Base-by-base conservation (phyloP, 768 basidiomycete genomes). In the Amanita thiersii region DNA sequence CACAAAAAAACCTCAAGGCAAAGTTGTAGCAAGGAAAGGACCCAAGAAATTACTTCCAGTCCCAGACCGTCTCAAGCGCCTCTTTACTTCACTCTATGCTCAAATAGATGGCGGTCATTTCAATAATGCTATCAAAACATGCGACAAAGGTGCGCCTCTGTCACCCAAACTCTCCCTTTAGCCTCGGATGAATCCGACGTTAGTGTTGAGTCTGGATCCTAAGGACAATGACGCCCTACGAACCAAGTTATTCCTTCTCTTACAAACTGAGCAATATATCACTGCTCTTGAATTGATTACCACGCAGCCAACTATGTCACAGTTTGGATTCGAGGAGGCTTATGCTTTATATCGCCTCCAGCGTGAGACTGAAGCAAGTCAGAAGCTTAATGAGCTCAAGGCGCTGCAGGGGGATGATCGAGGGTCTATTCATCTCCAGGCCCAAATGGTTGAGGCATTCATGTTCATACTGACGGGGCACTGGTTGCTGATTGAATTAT, bases 91-190 rank as follows among this genome's bases (percentile, higher is more conserved):
- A 28, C 64, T 96, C 3, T 82, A 78, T 56, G 84, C 86, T 7
- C 92, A 94, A 57, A 81, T 93, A 51, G 88, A 93, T 47, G 88
- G 84, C n/a, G 86, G 84, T 1, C 80, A 92, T 62, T 81, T 89
- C 56, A 61, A 64, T 32, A 90, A 89, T 52, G 90, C 89, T 19
- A 72, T 91, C 55, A 88, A 82, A 72, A 92, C 91, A 48, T 92
- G 88, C 66, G 83, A 90, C 62, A 91, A 89, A 68, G 85, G 92
- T 89, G 52, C 44, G 78, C 68, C 39, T 20, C 28, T 45, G 41
- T 56, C 46, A 53, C 45, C 31, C 31, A n/a, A n/a, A n/a, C 30
- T 30, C 24, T 26, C 21, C 14, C 18, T 24, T 38, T 31, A n/a
- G 8, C 44, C 15, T 43, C 25, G 28, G 17, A 19, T 15, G 31